phyloP scores from a whole-genome alignment of 2,329 filamentous ascomycete species.

The Sporothrix schenckii region DNA sequence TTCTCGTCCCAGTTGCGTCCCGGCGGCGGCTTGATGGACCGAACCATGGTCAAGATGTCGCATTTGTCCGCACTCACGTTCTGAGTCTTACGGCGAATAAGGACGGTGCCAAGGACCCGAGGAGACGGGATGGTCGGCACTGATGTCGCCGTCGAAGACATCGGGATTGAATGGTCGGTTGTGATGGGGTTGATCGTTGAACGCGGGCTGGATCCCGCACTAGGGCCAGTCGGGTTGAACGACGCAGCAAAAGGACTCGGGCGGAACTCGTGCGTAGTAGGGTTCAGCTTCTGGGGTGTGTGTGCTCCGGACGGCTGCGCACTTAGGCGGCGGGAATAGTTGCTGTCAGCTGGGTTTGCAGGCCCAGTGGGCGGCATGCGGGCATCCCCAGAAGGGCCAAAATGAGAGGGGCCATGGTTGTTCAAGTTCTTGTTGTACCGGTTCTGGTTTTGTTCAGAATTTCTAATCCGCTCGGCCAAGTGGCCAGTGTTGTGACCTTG shows the following conservation, averaged over 20 bases:
- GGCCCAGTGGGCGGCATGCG: conserved; percentile 76
- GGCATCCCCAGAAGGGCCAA: conserved; percentile 63
- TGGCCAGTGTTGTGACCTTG: conserved; percentile 50
- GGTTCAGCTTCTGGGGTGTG: conserved; percentile 62
- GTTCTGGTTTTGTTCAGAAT: conserved; percentile 51
- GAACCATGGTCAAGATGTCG: conserved; percentile 57
- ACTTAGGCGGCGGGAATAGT: conserved; percentile 58
- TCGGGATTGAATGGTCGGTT: conserved; percentile 31
- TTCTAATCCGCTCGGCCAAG: conserved; percentile 56
- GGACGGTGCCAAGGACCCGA: conserved; percentile 22
- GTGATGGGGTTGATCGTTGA: conserved; percentile 58
- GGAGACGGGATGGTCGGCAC: conserved; percentile 28
- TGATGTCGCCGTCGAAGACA: conserved; percentile 32
- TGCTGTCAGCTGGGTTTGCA: conserved; percentile 57
- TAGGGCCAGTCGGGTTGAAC: conserved; percentile 76
- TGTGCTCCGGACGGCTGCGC: conserved; percentile 52
- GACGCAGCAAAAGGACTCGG: conserved; percentile 78
- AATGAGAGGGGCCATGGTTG: conserved; percentile 40
- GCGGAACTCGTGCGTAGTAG: conserved; percentile 75
- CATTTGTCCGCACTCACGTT: conserved; percentile 72
- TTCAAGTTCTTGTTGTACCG: conserved; percentile 44
- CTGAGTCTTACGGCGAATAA: conserved; percentile 72
- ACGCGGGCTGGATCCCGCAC: conserved; percentile 71
- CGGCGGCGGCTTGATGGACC: conserved; percentile 56
- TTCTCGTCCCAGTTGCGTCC: conserved; percentile 71